Conservation (phyloP, 1,284 basidiomycete species). For the Phylloboletellus chloephorus region DNA sequence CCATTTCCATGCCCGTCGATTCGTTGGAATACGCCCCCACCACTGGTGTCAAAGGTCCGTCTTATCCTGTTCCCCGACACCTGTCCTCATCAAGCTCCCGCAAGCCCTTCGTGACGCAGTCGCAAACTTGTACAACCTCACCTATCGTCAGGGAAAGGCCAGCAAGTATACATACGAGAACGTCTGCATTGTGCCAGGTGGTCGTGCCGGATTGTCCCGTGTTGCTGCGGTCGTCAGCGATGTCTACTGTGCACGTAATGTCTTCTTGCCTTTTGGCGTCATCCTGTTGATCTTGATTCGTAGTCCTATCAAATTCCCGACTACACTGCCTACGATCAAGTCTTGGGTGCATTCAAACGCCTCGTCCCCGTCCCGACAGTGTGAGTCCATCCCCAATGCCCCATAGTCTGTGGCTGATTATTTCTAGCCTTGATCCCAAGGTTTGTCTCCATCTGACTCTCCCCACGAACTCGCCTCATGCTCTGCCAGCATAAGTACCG, state of each 20-base stretch:
- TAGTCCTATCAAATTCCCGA: conserved; percentile 83
- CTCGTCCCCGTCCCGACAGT: conserved; percentile 87
- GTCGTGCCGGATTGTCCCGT: conserved; percentile 81
- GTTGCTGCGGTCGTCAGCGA: conserved; percentile 88
- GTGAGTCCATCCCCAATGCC: conserved; percentile 40
- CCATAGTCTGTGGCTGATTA: conserved; percentile 13
- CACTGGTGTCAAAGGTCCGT: conserved; percentile 77
- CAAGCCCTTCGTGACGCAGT: conserved; percentile 63
- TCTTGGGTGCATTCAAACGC: conserved; percentile 82
- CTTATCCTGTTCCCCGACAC: conserved; percentile 12
- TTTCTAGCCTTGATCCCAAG: conserved; percentile 51
- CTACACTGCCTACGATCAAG: conserved; percentile 83
- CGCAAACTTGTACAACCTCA: conserved; percentile 82
- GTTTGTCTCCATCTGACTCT: conserved; percentile 28
- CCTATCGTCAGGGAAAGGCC: conserved; percentile 73
- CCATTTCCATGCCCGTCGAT: conserved; percentile 61
- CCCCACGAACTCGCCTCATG: conserved; percentile 10
- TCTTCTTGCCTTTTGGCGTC: neutral
- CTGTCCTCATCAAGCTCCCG: conserved; percentile 1
- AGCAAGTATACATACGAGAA: conserved; percentile 90
- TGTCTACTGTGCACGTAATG: conserved; percentile 60
- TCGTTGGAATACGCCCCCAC: conserved; percentile 92
- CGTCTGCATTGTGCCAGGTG: conserved; percentile 88
- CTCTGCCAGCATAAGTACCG: conserved; percentile 50
- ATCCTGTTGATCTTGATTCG: conserved; percentile 6